Evolutionary conservation across 2,329 filamentous ascomycete species (phyloP).

Genomic region (Celoporthe dispersa): DNA sequence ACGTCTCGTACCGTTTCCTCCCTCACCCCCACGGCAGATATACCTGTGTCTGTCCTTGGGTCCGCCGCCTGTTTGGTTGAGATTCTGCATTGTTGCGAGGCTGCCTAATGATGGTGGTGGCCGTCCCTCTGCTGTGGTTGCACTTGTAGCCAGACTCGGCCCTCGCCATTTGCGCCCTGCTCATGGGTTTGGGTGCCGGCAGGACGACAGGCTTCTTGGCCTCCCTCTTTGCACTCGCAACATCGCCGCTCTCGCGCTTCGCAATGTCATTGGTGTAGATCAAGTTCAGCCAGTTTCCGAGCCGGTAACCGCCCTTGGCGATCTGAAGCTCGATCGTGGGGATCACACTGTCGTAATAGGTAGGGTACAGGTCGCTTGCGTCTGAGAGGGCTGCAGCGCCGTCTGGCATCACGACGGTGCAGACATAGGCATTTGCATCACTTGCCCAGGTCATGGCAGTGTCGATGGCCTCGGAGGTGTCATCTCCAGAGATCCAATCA

Average conservation of each 20-base stretch:
- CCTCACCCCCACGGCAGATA: neutral
- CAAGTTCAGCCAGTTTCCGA: constrained; percentile 39
- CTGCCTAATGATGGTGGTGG: constrained; percentile 6
- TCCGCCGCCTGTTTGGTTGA: neutral
- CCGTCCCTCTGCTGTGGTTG: constrained; percentile 22
- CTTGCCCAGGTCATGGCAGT: constrained; percentile 48
- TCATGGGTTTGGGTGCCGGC: constrained; percentile 34
- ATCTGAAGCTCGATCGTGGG: constrained; percentile 49
- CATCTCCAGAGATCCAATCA: constrained; percentile 45
- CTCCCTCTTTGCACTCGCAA: constrained; percentile 2
- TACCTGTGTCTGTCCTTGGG: neutral
- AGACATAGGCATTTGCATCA: constrained; percentile 49
- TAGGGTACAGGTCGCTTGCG: constrained; percentile 45
- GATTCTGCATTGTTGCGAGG: neutral
- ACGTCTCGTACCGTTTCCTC: neutral
- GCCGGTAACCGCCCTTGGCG: constrained; percentile 46
- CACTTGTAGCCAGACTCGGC: constrained; percentile 32
- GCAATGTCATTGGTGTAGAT: constrained; percentile 32
- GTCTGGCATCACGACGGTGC: constrained; percentile 44
- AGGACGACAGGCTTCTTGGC: constrained; percentile 29
- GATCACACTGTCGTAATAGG: constrained; percentile 47
- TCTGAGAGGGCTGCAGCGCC: constrained; percentile 43
- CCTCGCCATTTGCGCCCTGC: constrained; percentile 36
- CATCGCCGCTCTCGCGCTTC: constrained; percentile 31
- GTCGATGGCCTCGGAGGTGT: constrained; percentile 41